Evolutionary conservation across 2,329 filamentous ascomycete species (phyloP).

Genomic region (Chaetomium strumarium): DNA sequence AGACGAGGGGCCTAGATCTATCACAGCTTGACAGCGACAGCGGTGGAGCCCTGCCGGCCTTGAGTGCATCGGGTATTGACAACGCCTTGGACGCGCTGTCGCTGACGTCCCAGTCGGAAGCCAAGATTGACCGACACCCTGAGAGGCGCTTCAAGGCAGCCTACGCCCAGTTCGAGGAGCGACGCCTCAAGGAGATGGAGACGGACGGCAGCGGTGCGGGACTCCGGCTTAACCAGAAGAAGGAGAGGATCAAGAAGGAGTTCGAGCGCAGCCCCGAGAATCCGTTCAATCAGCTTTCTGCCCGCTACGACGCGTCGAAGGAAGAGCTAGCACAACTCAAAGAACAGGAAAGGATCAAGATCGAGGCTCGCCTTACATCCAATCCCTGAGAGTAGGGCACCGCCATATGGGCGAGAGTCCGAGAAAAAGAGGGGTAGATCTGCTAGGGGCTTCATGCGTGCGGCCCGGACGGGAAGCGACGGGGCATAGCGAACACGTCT

Average conservation of each 20-base stretch:
- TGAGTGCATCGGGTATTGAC: conserved; percentile 86
- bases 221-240: conserved; percentile 74
- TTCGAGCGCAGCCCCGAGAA: conserved; percentile 95
- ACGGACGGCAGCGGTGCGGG: conserved; percentile 66
- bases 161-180: conserved; percentile 74
- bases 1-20: conserved; percentile 66
- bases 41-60: conserved; percentile 40
- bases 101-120: conserved; percentile 48
- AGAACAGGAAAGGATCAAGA: conserved; percentile 63
- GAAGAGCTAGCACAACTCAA: conserved; percentile 67
- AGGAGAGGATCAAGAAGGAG: conserved; percentile 80
- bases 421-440: not conserved
- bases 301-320: conserved; percentile 68
- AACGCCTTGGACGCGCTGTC: conserved; percentile 85
- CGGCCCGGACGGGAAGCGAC: conserved; percentile 13
- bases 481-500: conserved; percentile 2
- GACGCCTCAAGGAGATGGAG: conserved; percentile 78
- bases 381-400: conserved; percentile 20
- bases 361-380: conserved; percentile 61
- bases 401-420: not conserved
- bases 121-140: conserved; percentile 81
- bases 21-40: conserved; percentile 63
- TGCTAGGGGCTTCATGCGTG: conserved; percentile 8
- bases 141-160: conserved; percentile 84
- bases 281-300: conserved; percentile 82